A percentile compares a stretch with the other conserved stretches of the same genome.
phyloP scores from a whole-genome alignment of 2,329 filamentous ascomycete genomes.

The Chaetomiaceae sp. region DNA sequence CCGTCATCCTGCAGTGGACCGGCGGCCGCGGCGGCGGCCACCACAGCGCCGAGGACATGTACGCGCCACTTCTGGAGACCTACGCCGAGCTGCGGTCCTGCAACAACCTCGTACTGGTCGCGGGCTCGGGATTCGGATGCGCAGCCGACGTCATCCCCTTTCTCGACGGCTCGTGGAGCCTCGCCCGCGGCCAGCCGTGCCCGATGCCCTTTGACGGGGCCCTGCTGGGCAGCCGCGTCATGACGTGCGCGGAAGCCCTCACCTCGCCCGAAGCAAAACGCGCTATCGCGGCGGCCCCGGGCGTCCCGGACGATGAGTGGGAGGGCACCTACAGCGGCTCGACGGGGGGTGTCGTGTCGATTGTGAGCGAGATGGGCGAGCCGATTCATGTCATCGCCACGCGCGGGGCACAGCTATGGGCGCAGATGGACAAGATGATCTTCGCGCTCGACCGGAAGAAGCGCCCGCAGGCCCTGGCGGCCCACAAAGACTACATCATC shows the following conservation, averaged over 20 bases:
- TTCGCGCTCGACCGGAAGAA: constrained; percentile 81
- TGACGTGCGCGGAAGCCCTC: constrained; percentile 85
- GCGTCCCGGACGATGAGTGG: constrained; percentile 76
- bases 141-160: constrained; percentile 86
- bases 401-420: constrained; percentile 90
- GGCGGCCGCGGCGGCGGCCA: constrained; percentile 88
- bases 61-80: constrained; percentile 83
- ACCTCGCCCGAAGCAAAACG: constrained; percentile 82
- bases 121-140: constrained; percentile 84
- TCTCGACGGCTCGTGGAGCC: constrained; percentile 79
- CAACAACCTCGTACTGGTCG: constrained; percentile 79
- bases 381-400: constrained; percentile 98
- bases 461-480: constrained; percentile 77
- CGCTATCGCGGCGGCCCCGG: constrained; percentile 77
- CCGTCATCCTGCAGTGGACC: constrained; percentile 89
- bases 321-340: constrained; percentile 80
- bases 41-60: constrained; percentile 91
- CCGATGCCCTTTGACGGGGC: constrained; percentile 91
- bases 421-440: constrained; percentile 98
- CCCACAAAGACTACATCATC: constrained; percentile 83
- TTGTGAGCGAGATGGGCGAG: constrained; percentile 97
- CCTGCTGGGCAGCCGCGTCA: constrained; percentile 84
- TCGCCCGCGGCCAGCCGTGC: constrained; percentile 68
- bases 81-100: constrained; percentile 78
- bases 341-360: constrained; percentile 88